Percentiles rank a stretch among this genome's conserved stretches.
phyloP scores from a whole-genome alignment of 2,329 filamentous ascomycete genomes.

The Fusarium poae region DNA sequence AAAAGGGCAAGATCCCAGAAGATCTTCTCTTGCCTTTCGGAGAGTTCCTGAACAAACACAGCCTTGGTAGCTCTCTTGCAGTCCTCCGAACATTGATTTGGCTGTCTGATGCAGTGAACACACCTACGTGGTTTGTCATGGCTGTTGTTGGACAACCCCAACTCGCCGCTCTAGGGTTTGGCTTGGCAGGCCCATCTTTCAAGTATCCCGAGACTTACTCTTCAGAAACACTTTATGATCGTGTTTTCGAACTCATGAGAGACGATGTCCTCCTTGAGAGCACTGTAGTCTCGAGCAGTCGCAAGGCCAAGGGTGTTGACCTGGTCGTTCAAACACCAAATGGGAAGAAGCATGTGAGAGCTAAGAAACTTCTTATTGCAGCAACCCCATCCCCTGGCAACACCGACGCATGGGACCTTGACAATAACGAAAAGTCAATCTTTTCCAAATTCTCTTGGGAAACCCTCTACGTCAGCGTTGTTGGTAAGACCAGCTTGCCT shows the following conservation, averaged over 20 bases:
- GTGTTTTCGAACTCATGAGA: slow-evolving; percentile 11
- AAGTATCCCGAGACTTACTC: slow-evolving; percentile 27
- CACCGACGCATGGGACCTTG: slow-evolving; percentile 46
- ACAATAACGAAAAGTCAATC: slow-evolving; percentile 39
- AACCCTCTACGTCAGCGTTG: slow-evolving; percentile 41
- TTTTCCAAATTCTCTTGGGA: slow-evolving; percentile 48
- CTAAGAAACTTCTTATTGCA: slow-evolving; percentile 50
- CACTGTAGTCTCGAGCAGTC: slow-evolving; percentile 20
- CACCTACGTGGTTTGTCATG: slow-evolving; percentile 33
- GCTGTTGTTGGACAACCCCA: slow-evolving; percentile 34
- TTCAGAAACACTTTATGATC: slow-evolving; percentile 26
- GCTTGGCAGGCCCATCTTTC: slow-evolving; percentile 18
- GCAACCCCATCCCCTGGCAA: slow-evolving; percentile 47
- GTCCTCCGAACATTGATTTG: slow-evolving; percentile 24
- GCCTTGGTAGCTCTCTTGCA: slow-evolving; percentile 2
- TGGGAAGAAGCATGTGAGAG: slow-evolving; percentile 25
- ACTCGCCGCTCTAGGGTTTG: slow-evolving; percentile 12
- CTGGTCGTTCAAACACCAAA: slow-evolving; percentile 29
- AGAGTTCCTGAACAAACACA: slow-evolving; percentile 23
- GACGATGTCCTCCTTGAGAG: slow-evolving; percentile 30
- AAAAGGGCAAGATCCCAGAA: slow-evolving; percentile 5
- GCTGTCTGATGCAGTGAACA: slow-evolving; percentile 18
- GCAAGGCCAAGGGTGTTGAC: background rate
- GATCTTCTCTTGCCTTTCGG: slow-evolving; percentile 35
- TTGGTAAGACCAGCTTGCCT: slow-evolving; percentile 37